Evolutionary conservation across 1,284 basidiomycete species (phyloP).

Genomic region (Melampsora larici-populina): DNA sequence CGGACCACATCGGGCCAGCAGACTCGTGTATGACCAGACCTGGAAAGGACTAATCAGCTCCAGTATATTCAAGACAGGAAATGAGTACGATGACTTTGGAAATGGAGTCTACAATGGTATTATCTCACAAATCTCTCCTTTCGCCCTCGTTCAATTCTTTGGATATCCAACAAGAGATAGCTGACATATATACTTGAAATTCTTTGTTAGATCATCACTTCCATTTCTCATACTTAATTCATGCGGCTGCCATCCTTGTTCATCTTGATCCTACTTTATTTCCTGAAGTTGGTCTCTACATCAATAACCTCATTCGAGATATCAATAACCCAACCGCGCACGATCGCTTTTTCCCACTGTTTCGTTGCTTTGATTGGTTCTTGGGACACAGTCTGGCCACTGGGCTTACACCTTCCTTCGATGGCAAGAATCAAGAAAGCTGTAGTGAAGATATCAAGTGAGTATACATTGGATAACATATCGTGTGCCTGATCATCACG

Average conservation of each 20-base stretch:
- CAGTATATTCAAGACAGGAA: constrained; percentile 34
- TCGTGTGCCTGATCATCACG: too few species aligned
- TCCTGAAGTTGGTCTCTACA: constrained; percentile 6
- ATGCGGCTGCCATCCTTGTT: constrained; percentile 44
- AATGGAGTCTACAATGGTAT: constrained; percentile 42
- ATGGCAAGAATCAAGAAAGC: constrained; percentile 46
- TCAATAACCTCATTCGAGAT: constrained; percentile 37
- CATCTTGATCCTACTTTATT: constrained; percentile 32
- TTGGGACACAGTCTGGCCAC: constrained; percentile 44
- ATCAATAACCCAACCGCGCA: constrained; percentile 18
- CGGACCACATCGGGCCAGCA: constrained; percentile 12
- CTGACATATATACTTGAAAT: background rate
- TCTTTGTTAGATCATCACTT: constrained; percentile 42
- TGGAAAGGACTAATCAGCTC: constrained; percentile 44
- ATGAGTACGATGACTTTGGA: constrained; percentile 44
- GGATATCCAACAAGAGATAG: background rate
- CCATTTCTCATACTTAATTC: constrained; percentile 43
- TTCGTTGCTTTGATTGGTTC: constrained; percentile 45
- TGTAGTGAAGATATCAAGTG: constrained; percentile 44
- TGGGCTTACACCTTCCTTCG: constrained; percentile 30
- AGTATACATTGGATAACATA: background rate
- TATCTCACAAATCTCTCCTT: background rate
- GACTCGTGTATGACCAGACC: constrained; percentile 44
- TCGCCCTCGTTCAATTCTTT: background rate
- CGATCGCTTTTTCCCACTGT: constrained; percentile 31